Conservation (phyloP, 768 basidiomycete genomes). For the Podaxis rugospora region DNA sequence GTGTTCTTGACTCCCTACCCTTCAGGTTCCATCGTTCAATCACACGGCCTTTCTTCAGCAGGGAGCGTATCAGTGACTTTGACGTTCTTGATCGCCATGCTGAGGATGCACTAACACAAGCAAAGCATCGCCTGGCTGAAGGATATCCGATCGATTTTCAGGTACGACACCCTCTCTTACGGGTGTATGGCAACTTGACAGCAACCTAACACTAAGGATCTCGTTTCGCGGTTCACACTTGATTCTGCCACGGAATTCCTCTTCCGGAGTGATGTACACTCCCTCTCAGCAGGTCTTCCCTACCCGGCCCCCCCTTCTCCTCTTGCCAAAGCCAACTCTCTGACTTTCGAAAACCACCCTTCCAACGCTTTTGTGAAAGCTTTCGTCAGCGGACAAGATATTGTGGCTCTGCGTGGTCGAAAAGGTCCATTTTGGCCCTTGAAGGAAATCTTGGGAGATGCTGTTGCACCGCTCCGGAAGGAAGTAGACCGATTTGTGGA, state of each 20-base stretch:
- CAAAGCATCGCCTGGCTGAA: conserved; percentile 36
- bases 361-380: conserved; percentile 38
- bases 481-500: conserved; percentile 45
- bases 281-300: conserved; percentile 43
- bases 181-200: background rate
- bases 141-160: conserved; percentile 60
- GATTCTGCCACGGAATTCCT: conserved; percentile 63
- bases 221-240: conserved; percentile 49
- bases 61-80: conserved; percentile 55
- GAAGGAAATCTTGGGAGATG: conserved; percentile 48
- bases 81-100: conserved; percentile 57
- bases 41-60: conserved; percentile 65
- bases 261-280: conserved; percentile 48
- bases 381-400: conserved; percentile 39
- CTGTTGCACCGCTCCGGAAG: conserved; percentile 34
- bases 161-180: conserved; percentile 23
- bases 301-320: conserved; percentile 30
- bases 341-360: conserved; percentile 13
- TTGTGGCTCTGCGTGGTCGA: conserved; percentile 1
- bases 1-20: background rate
- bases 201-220: conserved; percentile 24
- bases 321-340: conserved; percentile 5
- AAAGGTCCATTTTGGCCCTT: conserved; percentile 39
- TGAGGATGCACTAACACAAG: conserved; percentile 36
- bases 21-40: conserved; percentile 56